These are phyloP conservation scores for Vitis labrusca DNA, from an alignment of 164 flowering plant genomes.

Conservation along the genomic window DNA sequence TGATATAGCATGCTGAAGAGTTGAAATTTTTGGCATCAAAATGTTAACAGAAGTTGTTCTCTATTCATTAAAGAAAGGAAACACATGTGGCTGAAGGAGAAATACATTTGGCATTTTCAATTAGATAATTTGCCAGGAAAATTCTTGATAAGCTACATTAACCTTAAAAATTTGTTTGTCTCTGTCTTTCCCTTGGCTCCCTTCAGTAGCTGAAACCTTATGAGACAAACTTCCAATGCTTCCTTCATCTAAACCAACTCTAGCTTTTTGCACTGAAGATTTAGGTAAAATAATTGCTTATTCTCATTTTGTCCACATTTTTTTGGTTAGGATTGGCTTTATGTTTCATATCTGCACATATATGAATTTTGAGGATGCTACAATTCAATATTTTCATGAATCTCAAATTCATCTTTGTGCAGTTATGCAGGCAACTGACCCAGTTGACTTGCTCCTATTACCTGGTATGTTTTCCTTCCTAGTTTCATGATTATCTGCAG, in stretches of 20 bases:
- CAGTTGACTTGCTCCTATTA: conserved; percentile 81
- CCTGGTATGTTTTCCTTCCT: conserved; percentile 58
- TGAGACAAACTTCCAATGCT: too few species aligned
- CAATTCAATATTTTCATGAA: background rate
- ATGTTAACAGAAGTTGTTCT: too few species aligned
- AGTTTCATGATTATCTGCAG: background rate
- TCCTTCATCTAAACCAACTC: background rate
- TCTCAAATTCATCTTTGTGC: conserved; percentile 31
- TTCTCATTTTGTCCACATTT: background rate
- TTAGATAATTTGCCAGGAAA: too few species aligned
- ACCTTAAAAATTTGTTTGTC: too few species aligned
- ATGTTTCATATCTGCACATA: background rate
- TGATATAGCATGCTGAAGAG: too few species aligned
- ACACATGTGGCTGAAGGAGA: too few species aligned
- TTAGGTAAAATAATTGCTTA: background rate
- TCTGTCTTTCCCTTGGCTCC: too few species aligned
- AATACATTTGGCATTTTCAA: too few species aligned
- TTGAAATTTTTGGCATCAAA: too few species aligned
- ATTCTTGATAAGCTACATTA: too few species aligned
- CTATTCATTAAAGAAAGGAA: too few species aligned
- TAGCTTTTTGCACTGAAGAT: background rate
- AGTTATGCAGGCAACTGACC: conserved; percentile 85
- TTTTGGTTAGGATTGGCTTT: background rate
- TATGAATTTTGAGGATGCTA: background rate
- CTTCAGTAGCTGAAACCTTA: too few species aligned